Conservation (phyloP, 2,329 filamentous ascomycete genomes). For the Tolypocladium nubicola region DNA sequence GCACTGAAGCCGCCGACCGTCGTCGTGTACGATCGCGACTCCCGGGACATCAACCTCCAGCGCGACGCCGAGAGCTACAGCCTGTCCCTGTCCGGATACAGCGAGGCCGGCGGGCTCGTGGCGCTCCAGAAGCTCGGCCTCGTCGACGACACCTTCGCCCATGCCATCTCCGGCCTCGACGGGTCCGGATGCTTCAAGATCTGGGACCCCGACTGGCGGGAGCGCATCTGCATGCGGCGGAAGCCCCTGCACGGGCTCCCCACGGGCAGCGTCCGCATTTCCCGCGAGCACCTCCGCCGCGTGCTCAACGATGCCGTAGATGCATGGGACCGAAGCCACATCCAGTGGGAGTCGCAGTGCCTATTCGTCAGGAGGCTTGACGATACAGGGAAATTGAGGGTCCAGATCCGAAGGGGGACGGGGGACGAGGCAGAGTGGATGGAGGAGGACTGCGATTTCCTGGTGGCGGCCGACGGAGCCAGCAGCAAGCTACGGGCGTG, state of each 20-base stretch:
- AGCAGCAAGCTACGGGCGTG: slow-evolving; percentile 26
- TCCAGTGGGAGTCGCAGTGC: slow-evolving; percentile 17
- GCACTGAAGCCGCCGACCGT: slow-evolving; percentile 19
- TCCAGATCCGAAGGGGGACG: slow-evolving; percentile 7
- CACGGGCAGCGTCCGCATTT: slow-evolving; percentile 23
- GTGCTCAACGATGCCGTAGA: slow-evolving; percentile 18
- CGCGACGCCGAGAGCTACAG: slow-evolving; percentile 24
- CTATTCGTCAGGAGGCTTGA: slow-evolving; percentile 10
- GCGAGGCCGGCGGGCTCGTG: slow-evolving; percentile 22
- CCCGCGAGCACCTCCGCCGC: slow-evolving; percentile 22
- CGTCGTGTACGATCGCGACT: slow-evolving; percentile 31
- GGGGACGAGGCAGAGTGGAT: background rate
- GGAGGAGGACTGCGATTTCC: slow-evolving; percentile 24
- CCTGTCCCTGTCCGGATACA: slow-evolving; percentile 26
- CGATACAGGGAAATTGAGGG: slow-evolving; percentile 11
- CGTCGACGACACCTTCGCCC: slow-evolving; percentile 19
- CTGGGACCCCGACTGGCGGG: slow-evolving; percentile 27
- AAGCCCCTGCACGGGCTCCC: slow-evolving; percentile 22
- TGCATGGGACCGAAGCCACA: slow-evolving; percentile 4
- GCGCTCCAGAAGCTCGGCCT: slow-evolving; percentile 27
- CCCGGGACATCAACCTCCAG: slow-evolving; percentile 13
- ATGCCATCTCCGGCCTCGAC: slow-evolving; percentile 19
- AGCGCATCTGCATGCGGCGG: slow-evolving; percentile 18
- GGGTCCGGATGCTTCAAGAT: slow-evolving; percentile 25
- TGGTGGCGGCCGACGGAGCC: slow-evolving; percentile 34